A percentile compares a stretch with the other conserved stretches of the same genome.
phyloP scores from a whole-genome alignment of 345 rosid species.

The Dipteronia sinensis region DNA sequence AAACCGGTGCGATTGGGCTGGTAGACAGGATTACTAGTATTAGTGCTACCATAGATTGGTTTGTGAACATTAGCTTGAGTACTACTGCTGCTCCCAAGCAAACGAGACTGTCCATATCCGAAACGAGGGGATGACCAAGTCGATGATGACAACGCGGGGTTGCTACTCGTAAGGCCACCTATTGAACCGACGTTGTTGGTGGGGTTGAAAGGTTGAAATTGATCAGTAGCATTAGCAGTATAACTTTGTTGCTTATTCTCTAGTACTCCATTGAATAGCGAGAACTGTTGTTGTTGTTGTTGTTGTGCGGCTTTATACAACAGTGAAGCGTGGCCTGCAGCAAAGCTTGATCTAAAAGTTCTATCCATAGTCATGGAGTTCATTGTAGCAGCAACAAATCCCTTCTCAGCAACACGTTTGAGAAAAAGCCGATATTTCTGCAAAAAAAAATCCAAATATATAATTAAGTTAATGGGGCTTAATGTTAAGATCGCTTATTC shows the following conservation, averaged over 20 bases:
- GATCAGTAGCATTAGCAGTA: background rate
- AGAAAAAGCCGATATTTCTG: slow-evolving; percentile 76
- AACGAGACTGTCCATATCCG: slow-evolving; percentile 21
- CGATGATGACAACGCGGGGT: background rate
- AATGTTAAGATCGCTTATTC: no score
- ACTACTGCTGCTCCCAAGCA: background rate
- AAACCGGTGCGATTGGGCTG: background rate
- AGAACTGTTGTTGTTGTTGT: slow-evolving; percentile 13
- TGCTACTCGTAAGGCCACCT: background rate
- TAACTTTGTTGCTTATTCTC: no score
- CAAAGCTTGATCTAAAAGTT: slow-evolving; percentile 35
- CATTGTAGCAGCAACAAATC: slow-evolving; percentile 9
- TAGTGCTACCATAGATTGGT: background rate
- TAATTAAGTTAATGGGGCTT: no score
- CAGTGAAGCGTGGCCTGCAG: slow-evolving; percentile 22
- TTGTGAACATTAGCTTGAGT: slow-evolving; percentile 11
- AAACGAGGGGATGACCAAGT: background rate
- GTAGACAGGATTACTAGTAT: background rate
- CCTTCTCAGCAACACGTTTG: slow-evolving; percentile 43
- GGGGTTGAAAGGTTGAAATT: slow-evolving; percentile 11
- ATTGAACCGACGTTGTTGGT: background rate
- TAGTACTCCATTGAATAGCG: background rate
- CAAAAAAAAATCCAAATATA: slow-evolving; percentile 3
- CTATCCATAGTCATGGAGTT: slow-evolving; percentile 9
- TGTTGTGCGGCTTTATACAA: background rate